Conservation (phyloP, 192 early-diverging fungal genomes). For the Coemansia sp. region DNA sequence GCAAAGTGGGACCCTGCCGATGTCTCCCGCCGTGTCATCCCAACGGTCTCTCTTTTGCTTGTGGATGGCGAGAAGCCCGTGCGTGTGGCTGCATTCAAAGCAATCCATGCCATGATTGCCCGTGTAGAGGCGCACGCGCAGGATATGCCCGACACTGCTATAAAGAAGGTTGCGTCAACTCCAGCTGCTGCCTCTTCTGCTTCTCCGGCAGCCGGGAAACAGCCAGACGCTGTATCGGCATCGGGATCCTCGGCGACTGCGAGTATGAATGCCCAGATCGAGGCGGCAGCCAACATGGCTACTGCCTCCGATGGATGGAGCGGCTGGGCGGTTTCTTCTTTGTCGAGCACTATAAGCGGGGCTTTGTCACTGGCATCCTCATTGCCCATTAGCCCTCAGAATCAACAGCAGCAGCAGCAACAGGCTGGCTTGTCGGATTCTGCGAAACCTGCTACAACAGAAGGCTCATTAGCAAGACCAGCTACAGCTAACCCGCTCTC, state of each 20-base stretch:
- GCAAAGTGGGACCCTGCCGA: slow-evolving; percentile 68
- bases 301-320: slow-evolving; percentile 67
- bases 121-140: slow-evolving; percentile 67
- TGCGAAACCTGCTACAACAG: not conserved
- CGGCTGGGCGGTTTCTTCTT: slow-evolving; percentile 86
- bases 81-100: slow-evolving; percentile 79
- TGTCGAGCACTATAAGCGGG: slow-evolving; percentile 56
- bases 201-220: slow-evolving; percentile 26
- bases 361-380: slow-evolving; percentile 45
- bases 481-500: not conserved
- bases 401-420: slow-evolving; percentile 2
- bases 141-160: slow-evolving; percentile 67
- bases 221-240: slow-evolving; percentile 8
- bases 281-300: slow-evolving; percentile 46
- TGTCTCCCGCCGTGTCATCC: slow-evolving; percentile 71
- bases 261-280: slow-evolving; percentile 18
- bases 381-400: slow-evolving; percentile 18
- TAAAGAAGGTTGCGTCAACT: slow-evolving; percentile 22
- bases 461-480: not conserved
- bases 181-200: slow-evolving; percentile 17
- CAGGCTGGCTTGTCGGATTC: not conserved
- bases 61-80: slow-evolving; percentile 60
- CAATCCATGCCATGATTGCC: slow-evolving; percentile 66
- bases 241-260: slow-evolving; percentile 1
- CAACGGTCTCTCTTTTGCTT: slow-evolving; percentile 58